phyloP scores from a whole-genome alignment of 208 protist species.

The Trypanosoma congolense region DNA sequence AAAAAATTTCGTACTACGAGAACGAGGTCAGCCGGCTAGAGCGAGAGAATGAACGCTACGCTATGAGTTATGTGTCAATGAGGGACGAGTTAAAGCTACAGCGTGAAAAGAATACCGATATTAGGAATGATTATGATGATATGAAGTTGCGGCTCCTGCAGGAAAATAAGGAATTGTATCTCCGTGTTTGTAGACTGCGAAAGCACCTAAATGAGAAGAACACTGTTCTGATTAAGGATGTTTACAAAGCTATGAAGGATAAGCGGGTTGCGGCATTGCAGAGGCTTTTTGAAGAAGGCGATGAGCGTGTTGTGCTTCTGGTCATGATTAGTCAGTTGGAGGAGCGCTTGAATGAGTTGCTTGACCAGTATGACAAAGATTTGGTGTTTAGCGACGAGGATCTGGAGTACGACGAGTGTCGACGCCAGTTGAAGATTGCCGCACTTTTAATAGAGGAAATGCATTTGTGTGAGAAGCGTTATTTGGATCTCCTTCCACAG shows the following conservation, averaged over 20 bases:
- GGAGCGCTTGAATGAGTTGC: conserved; percentile 72
- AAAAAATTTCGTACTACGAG: conserved; percentile 56
- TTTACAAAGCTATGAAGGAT: conserved; percentile 66
- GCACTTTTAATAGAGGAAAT: conserved; percentile 83
- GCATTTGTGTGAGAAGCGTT: conserved; percentile 71
- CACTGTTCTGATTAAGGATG: conserved; percentile 54
- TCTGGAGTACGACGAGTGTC: conserved; percentile 22
- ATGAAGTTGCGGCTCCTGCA: conserved; percentile 60
- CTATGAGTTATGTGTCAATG: conserved; percentile 42
- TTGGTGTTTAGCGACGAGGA: conserved; percentile 42
- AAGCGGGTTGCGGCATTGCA: conserved; percentile 71
- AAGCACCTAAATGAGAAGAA: conserved; percentile 72
- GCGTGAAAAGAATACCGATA: conserved; percentile 15
- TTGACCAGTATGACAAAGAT: conserved; percentile 81
- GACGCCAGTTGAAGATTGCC: conserved; percentile 41
- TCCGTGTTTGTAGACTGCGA: conserved; percentile 76
- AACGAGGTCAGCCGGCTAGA: conserved; percentile 64
- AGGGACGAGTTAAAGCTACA: conserved; percentile 33
- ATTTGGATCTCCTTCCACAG: conserved; percentile 54
- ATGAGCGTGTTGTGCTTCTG: conserved; percentile 70
- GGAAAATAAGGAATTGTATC: conserved; percentile 87
- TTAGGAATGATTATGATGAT: conserved; percentile 33
- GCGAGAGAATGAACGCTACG: conserved; percentile 52
- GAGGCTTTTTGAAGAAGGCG: conserved; percentile 72
- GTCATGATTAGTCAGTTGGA: conserved; percentile 82